Conservation (phyloP, 495 filamentous ascomycete species). For the Hyaloscypha bicolor region DNA sequence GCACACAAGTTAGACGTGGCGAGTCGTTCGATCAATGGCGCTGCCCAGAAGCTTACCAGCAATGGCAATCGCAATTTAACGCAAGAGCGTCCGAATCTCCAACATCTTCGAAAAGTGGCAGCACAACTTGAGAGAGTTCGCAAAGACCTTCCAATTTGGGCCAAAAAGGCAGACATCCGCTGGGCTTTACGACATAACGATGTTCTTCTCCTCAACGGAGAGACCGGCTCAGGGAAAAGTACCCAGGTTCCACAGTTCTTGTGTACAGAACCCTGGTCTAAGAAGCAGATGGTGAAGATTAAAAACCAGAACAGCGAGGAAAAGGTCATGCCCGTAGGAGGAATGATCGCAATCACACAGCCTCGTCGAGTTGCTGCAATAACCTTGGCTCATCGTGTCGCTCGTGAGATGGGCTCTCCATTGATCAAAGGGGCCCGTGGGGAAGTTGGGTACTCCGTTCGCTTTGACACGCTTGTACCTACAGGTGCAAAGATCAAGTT, state of each 20-base stretch:
- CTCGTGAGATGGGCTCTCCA: slow-evolving; percentile 85
- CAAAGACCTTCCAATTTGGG: slow-evolving; percentile 80
- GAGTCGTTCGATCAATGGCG: neutral
- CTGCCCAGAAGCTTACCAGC: neutral
- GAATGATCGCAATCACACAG: slow-evolving; percentile 93
- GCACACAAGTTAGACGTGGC: neutral
- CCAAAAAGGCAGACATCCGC: slow-evolving; percentile 69
- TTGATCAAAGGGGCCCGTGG: slow-evolving; percentile 66
- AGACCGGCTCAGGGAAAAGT: slow-evolving; percentile 95
- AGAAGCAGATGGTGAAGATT: slow-evolving; percentile 53
- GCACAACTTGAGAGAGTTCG: slow-evolving; percentile 33
- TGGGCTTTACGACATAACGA: slow-evolving; percentile 65
- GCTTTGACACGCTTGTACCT: slow-evolving; percentile 83
- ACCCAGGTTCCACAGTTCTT: slow-evolving; percentile 96
- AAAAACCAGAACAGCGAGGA: slow-evolving; percentile 38
- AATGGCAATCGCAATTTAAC: neutral
- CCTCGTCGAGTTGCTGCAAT: slow-evolving; percentile 92
- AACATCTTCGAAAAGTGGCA: slow-evolving; percentile 20
- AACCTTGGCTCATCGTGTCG: slow-evolving; percentile 87
- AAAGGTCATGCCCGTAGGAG: slow-evolving; percentile 63
- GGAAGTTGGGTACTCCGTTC: slow-evolving; percentile 88
- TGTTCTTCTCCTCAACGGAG: slow-evolving; percentile 84
- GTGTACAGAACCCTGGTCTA: slow-evolving; percentile 74
- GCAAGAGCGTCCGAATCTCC: neutral
- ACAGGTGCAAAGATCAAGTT: slow-evolving; percentile 81